Base-by-base conservation (phyloP, 2,329 filamentous ascomycete genomes). In the Xylariaceae sp. region DNA sequence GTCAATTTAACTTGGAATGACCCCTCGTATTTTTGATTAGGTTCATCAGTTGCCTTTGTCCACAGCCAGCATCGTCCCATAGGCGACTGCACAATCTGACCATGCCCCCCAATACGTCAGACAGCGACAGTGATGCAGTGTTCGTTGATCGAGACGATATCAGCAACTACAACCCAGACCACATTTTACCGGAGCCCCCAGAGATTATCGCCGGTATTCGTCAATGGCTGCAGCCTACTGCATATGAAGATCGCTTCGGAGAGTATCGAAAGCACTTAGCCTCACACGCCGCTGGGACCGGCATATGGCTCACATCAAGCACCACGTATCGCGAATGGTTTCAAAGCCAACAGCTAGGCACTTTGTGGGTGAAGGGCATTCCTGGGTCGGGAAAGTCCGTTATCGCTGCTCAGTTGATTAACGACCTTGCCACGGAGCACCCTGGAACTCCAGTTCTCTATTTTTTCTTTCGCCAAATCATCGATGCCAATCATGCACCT, bases 381-480 rank as follows among this genome's bases (percentile, higher is more conserved):
- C 47, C 54, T 19, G 54, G 54, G 9, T 46, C 47, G 8, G 76
- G 76, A 2, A 75, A 76, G 59, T 75, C 73, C 4, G 73, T 76
- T 17, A 63, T 73, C 19, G 69, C 71, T 2, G 69, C 71, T 2
- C 67, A 29, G 1, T 44, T 73, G 4, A 52, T 69, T 24, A 11
- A 65, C 2, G 40, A 66, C 6, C 64, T 69, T 4, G 44, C 60
- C n/a, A 39, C 57, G 36, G 11, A 41, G 21, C 28, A 62, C 21
- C 47, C 53, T 3, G 64, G 39, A 16, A 24, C 34, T 7, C 71
- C 72, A 0, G 70, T 76, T 0, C 63, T 76, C 0, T 74, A 69
- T 59, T 76, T 77, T 60, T 77, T 76, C 63, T 77, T 76, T 40
- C 69, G 75, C 1, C 71, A 75, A 49, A 76, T 74, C 28, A 70